Evolutionary conservation across 306 rosid genomes (phyloP), one percentile per base, ranked within the genome.

Genomic region (Trifolium dubium): DNA sequence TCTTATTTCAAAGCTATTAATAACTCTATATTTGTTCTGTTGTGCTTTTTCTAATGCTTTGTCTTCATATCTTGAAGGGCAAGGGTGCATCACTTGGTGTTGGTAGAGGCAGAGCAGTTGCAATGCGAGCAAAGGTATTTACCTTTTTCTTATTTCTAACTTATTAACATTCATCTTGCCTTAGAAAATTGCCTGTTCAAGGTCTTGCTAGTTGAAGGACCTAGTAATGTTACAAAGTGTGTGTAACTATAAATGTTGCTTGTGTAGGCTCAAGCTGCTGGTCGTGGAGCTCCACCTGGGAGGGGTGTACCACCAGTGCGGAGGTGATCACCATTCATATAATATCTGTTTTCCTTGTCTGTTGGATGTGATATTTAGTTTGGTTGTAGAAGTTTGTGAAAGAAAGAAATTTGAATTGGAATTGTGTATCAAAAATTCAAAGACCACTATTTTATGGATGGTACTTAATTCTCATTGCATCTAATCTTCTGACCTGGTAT

Each of bases 1-100:
- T 72, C 44, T 13, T 46, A 19, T 19, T 60, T 53, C 61, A 40
- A 55, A 58, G 43, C 49, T 40, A 44, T 46, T 50, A 10, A 47
- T 34, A 40, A 70, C 78, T 68, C 58, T 29, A 9, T 59, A 3
- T 28, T 56, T 54, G 19, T 43, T 37, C 6, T 30, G 4, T 28
- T 43, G 49, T 71, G 70, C 31, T 43, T 64, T 64, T 44, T 58
- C 47, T 40, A 58, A 56, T 77, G 64, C 64, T 67, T 71, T 75
- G 10, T 44, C 18, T 77, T 69, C 67, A 74, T 71, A 63, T 82
- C 73, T 50, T 87, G 85, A 47, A 94, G 99, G 99, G 99, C 71
- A 94, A 94, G 86, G 99, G 99, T 64, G 93, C 97, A n/a, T 88
- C 99, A 43, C 95, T 94, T 58, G 99, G 97, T 75, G 99, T 94